Evolutionary conservation across 179 eudicot species (phyloP), one percentile per base, ranked within the genome.

Genomic region (Nepenthes alata): DNA sequence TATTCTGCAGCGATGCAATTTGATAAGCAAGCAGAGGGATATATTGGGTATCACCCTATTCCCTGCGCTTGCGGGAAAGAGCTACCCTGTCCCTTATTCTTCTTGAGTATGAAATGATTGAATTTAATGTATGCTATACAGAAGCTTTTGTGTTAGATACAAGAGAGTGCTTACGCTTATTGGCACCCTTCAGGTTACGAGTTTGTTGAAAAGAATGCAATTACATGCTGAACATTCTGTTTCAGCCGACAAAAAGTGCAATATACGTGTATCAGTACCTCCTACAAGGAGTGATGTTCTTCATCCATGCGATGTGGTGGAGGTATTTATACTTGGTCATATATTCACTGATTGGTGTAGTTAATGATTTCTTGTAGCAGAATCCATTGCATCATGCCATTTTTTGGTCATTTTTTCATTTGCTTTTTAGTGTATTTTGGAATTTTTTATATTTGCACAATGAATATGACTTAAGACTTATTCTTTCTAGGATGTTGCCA

Each of bases 241-340:
- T 56, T 67, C 76, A 36, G 75, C 67, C 58, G 81, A 77, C 61
- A 68, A 72, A 4, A 56, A 66, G 16, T 50, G 73, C 71, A 72
- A 58, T 53, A 74, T 90, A 57, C 76, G 57, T 55, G 84, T 94
- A 44, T 81, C 89, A 48, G 79, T 90, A 50, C 99, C 99, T 80
- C 96, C 99, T 14, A 94, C 95, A 54, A 80, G 99, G 75, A 94
- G 97, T 71, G 99, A 94, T 76, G 68, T 94, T 70, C 97, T 94
- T 66, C 99, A 94, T 84, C 86, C 99, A 5, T 90, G 99, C 81
- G 99, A 94, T 74, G 89, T 94, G 57, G 85, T 95, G 74, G 99
- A 94, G 96, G 99, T 90, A 70, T 51, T 11, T 59, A 39, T 58
- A 14, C 44, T 41, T 37, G 4, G 7, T 55, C 7, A 36, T 34